A percentile compares a stretch with the other conserved stretches of the same genome.
Conservation (phyloP, 2,329 filamentous ascomycete genomes). For the Lachnellula arida region DNA sequence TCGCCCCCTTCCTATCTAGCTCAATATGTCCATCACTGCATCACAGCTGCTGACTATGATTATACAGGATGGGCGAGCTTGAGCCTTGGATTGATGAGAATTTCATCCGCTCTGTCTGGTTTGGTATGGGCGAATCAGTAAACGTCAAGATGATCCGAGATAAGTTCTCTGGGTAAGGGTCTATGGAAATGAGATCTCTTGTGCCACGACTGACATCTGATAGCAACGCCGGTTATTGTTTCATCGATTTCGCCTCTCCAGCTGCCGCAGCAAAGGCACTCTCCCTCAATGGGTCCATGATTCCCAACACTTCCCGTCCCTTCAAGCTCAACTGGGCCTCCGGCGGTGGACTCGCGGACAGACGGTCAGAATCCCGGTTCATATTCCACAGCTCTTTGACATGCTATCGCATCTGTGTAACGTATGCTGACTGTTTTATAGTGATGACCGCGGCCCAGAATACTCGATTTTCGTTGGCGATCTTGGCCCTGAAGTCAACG, state of each 20-base stretch:
- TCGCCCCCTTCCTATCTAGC: constrained; percentile 39
- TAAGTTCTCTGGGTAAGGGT: constrained; percentile 87
- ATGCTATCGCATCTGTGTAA: constrained; percentile 5
- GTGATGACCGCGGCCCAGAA: constrained; percentile 72
- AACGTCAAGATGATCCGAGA: constrained; percentile 99
- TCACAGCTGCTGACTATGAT: constrained; percentile 24
- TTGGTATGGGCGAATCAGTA: constrained; percentile 86
- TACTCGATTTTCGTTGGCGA: constrained; percentile 95
- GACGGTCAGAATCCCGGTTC: constrained; percentile 53
- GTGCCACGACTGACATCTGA: constrained; percentile 8
- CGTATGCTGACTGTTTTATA: constrained; percentile 33
- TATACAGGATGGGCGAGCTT: constrained; percentile 90
- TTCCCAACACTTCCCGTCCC: constrained; percentile 88
- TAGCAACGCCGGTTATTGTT: constrained; percentile 97
- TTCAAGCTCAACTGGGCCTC: constrained; percentile 99
- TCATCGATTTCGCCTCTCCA: constrained; percentile 83
- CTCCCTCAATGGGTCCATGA: constrained; percentile 78
- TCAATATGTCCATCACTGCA: background rate
- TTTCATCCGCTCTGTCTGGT: constrained; percentile 91
- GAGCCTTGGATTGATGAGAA: constrained; percentile 99
- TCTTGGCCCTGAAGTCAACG: constrained; percentile 95
- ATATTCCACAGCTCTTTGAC: constrained; percentile 20
- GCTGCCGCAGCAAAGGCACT: constrained; percentile 89
- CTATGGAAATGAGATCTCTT: constrained; percentile 5
- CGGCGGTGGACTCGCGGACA: constrained; percentile 89